Base-by-base conservation (phyloP, 768 basidiomycete species). In the Termitomyces sp. region DNA sequence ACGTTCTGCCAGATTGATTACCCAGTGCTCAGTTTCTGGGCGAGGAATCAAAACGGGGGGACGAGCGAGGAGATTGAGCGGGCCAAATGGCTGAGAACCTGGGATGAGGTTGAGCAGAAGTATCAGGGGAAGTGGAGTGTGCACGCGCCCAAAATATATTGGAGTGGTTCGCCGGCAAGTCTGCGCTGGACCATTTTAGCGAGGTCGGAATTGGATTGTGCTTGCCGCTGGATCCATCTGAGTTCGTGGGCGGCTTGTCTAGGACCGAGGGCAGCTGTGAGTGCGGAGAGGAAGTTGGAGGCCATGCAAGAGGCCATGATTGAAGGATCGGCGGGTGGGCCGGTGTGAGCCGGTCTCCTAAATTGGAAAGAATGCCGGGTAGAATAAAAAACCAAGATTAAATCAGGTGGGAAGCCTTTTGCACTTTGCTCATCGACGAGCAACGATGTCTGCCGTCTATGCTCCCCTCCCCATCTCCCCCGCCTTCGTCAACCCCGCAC, bases 21-120 rank as follows among this genome's bases (percentile, higher is more conserved):
- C 79, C 90, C 91, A 92, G 65, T 93, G 75, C 69, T 97, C 94
- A 0, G 96, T 99, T 74, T 99, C 96, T 48, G 95, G 92, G 15
- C 96, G 89, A 13, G 96, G 96, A 46, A 98, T 98, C 64, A 98
- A 86, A 18, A 89, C 87, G 1, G 96, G 96, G 2, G 89, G 78
- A 18, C 91, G 84, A 11, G 81, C 78, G 61, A 86, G 77, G 68
- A 98, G 81, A 67, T 84, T 79, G 51, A 98, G 84, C 5, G 89
- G 85, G 9, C 94, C 94, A 74, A 98, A 97, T 0, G 94, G 92
- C 69, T 92, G 90, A 35, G 84, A 87, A n/a, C 91, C 93, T 84
- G 66, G 61, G 33, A 62, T 56, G 58, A 45, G 62, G 61, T 66
- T 55, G 57, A 59, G 59, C 35, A 59, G 48, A 57, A 60, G 48